A percentile compares a stretch with the other conserved stretches of the same genome.
Evolutionary conservation across 2,329 filamentous ascomycete species (phyloP).

Genomic region (Aspergillus ibericus): DNA sequence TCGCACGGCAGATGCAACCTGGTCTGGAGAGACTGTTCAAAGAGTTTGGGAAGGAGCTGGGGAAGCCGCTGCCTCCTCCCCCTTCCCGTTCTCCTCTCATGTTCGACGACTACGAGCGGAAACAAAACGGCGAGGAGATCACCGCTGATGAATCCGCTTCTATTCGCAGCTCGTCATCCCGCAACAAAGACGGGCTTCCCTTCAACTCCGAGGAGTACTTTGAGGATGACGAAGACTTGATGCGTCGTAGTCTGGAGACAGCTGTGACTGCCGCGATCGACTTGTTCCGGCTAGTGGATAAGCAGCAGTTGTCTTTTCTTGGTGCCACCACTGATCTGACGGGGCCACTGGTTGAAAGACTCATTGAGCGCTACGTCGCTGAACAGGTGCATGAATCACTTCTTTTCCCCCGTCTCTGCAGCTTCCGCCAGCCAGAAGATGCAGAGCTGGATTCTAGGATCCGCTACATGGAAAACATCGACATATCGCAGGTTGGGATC

Average conservation of each 20-base stretch:
- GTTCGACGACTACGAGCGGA: constrained; percentile 55
- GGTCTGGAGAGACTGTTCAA: constrained; percentile 86
- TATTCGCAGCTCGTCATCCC: constrained; percentile 35
- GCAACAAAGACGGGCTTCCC: constrained; percentile 42
- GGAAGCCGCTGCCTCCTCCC: constrained; percentile 77
- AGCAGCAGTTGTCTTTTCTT: constrained; percentile 86
- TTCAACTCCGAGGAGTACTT: constrained; percentile 68
- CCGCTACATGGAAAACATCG: constrained; percentile 87
- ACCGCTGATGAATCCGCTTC: constrained; percentile 41
- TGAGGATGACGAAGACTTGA: constrained; percentile 87
- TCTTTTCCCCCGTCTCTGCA: constrained; percentile 78
- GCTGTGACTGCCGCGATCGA: constrained; percentile 93
- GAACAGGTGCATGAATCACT: constrained; percentile 86
- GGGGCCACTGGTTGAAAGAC: constrained; percentile 82
- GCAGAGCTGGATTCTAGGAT: constrained; percentile 86
- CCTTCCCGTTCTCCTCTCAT: constrained; percentile 56
- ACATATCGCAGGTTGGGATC: constrained; percentile 92
- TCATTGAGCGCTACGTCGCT: constrained; percentile 92
- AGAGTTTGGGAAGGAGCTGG: constrained; percentile 82
- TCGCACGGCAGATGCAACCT: constrained; percentile 91
- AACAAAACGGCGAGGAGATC: constrained; percentile 32
- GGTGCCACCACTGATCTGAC: constrained; percentile 93
- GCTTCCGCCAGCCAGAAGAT: constrained; percentile 78
- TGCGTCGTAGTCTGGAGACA: constrained; percentile 85
- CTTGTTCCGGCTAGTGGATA: constrained; percentile 92